phyloP scores from a whole-genome alignment of 2,329 filamentous ascomycete species.

The Scopulariopsis brevicaulis region DNA sequence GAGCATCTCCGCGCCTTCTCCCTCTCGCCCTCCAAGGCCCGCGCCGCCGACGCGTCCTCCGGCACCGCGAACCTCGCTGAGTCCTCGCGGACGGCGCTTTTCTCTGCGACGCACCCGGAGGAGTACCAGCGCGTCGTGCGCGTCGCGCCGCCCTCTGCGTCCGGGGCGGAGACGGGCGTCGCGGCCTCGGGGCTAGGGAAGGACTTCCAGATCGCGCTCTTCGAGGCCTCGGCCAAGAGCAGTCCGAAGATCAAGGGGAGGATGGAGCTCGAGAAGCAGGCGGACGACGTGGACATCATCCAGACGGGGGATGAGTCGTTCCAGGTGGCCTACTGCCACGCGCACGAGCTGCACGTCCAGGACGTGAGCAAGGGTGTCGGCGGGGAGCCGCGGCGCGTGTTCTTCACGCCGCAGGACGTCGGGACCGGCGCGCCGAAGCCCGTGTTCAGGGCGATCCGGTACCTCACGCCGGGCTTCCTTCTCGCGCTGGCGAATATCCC shows the following conservation, averaged over 20 bases:
- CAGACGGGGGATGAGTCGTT: slow-evolving; percentile 52
- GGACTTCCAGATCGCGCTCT: slow-evolving; percentile 68
- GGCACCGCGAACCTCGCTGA: slow-evolving; percentile 32
- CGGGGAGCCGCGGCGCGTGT: slow-evolving; percentile 41
- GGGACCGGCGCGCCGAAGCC: slow-evolving; percentile 27
- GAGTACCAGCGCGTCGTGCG: slow-evolving; percentile 49
- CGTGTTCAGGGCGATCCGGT: slow-evolving; percentile 46
- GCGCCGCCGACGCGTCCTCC: slow-evolving; percentile 15
- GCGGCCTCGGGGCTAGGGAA: slow-evolving; percentile 69
- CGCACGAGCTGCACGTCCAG: slow-evolving; percentile 61
- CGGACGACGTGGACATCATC: slow-evolving; percentile 57
- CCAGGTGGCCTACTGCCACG: slow-evolving; percentile 68
- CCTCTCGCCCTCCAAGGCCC: slow-evolving; percentile 31
- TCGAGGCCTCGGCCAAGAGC: slow-evolving; percentile 47
- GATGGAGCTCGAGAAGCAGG: slow-evolving; percentile 41
- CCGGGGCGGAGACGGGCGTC: slow-evolving; percentile 56
- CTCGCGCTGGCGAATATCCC: slow-evolving; percentile 48
- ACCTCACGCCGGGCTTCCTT: slow-evolving; percentile 44
- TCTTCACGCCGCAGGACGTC: slow-evolving; percentile 39
- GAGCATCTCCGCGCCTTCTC: slow-evolving; percentile 72
- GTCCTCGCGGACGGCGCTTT: slow-evolving; percentile 39
- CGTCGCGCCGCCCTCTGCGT: slow-evolving; percentile 35
- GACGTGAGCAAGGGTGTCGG: slow-evolving; percentile 29
- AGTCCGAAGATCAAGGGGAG: slow-evolving; percentile 33
- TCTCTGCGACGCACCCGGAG: slow-evolving; percentile 35